Conservation (phyloP, 1,284 basidiomycete genomes). For the Agroathelia rolfsii region DNA sequence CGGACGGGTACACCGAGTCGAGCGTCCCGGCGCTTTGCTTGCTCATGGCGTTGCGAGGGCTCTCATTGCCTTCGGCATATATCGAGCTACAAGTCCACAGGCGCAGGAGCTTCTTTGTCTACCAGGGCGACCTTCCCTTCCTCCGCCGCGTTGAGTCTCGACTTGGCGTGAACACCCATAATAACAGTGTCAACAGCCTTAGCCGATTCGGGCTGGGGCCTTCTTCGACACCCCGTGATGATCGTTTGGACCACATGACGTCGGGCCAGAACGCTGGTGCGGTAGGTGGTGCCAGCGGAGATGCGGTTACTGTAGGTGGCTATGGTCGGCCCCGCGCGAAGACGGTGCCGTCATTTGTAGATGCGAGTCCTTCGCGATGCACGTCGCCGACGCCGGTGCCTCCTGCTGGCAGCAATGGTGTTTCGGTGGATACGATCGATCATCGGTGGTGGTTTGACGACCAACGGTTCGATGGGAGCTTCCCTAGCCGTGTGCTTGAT, state of each 20-base stretch:
- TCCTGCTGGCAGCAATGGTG: too few relatives aligned
- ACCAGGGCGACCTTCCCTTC: slow-evolving; percentile 72
- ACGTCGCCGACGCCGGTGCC: slow-evolving; percentile 9
- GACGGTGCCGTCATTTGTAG: not conserved
- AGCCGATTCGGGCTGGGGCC: slow-evolving; percentile 12
- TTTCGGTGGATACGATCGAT: too few relatives aligned
- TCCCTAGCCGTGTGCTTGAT: slow-evolving; percentile 88
- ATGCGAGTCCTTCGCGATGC: slow-evolving; percentile 11
- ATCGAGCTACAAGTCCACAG: slow-evolving; percentile 73
- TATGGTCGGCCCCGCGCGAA: too few relatives aligned
- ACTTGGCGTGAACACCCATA: slow-evolving; percentile 30
- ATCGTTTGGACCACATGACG: too few relatives aligned
- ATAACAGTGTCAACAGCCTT: too few relatives aligned
- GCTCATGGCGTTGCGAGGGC: slow-evolving; percentile 72
- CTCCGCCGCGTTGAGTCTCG: slow-evolving; percentile 66
- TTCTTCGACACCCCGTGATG: slow-evolving; percentile 11
- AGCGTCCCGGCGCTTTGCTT: slow-evolving; percentile 82
- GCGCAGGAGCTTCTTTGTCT: slow-evolving; percentile 84
- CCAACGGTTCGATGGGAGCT: slow-evolving; percentile 86
- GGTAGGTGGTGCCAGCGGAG: too few relatives aligned
- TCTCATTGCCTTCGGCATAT: slow-evolving; percentile 82
- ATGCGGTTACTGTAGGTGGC: too few relatives aligned
- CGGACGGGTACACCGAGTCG: slow-evolving; percentile 87
- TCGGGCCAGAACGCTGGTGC: too few relatives aligned
- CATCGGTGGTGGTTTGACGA: slow-evolving; percentile 91